Evolutionary conservation across 495 filamentous ascomycete genomes (phyloP).

Genomic region (Penicillium cinerascens): DNA sequence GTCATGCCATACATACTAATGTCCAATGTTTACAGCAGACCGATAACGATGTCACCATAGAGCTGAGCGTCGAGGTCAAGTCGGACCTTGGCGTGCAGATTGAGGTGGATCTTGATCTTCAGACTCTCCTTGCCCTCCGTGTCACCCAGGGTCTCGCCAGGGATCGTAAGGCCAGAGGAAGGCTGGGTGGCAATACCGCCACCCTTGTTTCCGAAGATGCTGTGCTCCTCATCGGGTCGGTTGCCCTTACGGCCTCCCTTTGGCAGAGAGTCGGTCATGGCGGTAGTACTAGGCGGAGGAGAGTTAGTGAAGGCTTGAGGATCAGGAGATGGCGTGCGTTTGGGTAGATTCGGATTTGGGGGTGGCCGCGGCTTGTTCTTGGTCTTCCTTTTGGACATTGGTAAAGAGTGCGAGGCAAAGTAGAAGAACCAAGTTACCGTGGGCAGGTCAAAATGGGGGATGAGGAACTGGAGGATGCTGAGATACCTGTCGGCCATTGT

Average conservation of each 20-base stretch:
- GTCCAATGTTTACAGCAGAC: constrained; percentile 15
- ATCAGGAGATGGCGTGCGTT: background rate
- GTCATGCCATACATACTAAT: background rate
- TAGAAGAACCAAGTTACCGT: constrained; percentile 4
- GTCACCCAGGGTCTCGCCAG: constrained; percentile 5
- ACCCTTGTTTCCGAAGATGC: background rate
- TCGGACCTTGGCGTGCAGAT: constrained; percentile 23
- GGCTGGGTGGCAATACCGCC: background rate
- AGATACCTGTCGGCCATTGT: constrained; percentile 15
- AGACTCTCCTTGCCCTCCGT: constrained; percentile 12
- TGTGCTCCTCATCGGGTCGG: constrained; percentile 2
- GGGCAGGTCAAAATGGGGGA: constrained; percentile 2
- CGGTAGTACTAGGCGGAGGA: constrained; percentile 4
- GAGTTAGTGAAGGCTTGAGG: constrained; percentile 8
- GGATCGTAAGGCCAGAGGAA: constrained; percentile 4
- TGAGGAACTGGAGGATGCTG: background rate
- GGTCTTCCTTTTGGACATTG: constrained; percentile 11
- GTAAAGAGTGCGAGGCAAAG: background rate
- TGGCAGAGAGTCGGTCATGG: constrained; percentile 7
- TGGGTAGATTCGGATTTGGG: constrained; percentile 1
- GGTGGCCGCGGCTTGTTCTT: constrained; percentile 16
- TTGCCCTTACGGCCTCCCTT: constrained; percentile 15
- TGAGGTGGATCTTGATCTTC: constrained; percentile 24
- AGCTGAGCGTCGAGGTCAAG: constrained; percentile 23
- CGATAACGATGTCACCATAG: constrained; percentile 24